These are phyloP conservation scores for Leptosphaerulina australis DNA, from an alignment of 2,329 filamentous ascomycete species.

Conservation along the genomic window DNA sequence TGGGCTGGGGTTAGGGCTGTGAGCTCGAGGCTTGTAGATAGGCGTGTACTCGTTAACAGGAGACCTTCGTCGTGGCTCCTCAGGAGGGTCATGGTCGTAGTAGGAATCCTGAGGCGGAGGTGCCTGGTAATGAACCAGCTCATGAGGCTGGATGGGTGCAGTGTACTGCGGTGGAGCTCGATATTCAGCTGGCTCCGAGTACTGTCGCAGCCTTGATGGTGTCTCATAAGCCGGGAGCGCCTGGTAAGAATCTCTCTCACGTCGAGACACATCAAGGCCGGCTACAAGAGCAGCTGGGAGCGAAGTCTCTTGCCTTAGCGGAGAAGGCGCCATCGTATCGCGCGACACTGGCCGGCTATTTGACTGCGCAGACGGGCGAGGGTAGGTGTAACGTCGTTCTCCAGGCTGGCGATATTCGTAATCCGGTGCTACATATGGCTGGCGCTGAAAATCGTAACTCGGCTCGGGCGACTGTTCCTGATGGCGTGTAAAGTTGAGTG, in stretches of 20 bases:
- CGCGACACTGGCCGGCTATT: conserved; percentile 43
- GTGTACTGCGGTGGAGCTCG: conserved; percentile 42
- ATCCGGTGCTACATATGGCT: conserved; percentile 33
- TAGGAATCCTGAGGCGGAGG: conserved; percentile 44
- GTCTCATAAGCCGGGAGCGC: conserved; percentile 27
- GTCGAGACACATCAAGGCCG: conserved; percentile 35
- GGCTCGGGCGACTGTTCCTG: conserved; percentile 33
- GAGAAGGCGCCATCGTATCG: conserved; percentile 42
- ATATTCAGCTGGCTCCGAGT: conserved; percentile 45
- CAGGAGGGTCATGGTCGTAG: conserved; percentile 53
- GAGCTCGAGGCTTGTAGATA: conserved; percentile 51
- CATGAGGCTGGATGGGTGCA: conserved; percentile 34
- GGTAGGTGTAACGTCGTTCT: conserved; percentile 45
- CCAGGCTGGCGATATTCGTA: conserved; percentile 31
- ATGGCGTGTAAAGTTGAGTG: conserved; percentile 41
- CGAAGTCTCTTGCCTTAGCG: conserved; percentile 38
- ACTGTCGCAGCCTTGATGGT: conserved; percentile 35
- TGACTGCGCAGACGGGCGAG: conserved; percentile 26
- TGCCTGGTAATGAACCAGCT: conserved; percentile 38
- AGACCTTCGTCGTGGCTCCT: conserved; percentile 45
- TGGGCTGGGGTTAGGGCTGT: conserved; percentile 51
- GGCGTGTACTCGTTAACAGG: conserved; percentile 49
- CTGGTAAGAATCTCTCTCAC: conserved; percentile 9
- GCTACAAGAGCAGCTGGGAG: conserved; percentile 42
- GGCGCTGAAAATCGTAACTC: conserved; percentile 33